Conservation (phyloP, 768 basidiomycete genomes). For the Kwoniella heveanensis region DNA sequence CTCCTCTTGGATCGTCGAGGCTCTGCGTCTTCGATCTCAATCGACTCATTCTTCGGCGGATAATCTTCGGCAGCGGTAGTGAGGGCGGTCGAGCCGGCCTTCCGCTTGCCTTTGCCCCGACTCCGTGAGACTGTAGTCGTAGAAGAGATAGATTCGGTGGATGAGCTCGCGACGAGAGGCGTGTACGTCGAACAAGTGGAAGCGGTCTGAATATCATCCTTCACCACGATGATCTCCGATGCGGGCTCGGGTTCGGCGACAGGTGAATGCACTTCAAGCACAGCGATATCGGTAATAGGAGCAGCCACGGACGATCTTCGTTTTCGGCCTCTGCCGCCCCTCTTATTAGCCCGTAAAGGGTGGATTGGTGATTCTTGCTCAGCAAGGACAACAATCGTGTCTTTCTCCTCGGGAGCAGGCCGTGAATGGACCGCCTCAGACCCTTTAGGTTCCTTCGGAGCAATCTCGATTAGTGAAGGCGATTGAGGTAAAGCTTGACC, state of each 20-base stretch:
- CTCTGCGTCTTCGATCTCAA: not conserved
- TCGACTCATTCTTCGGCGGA: not conserved
- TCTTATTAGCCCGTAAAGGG: not conserved
- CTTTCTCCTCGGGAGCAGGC: not conserved
- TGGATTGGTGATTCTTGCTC: not conserved
- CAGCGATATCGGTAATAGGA: too few species aligned
- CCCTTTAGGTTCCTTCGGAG: not conserved
- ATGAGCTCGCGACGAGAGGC: not conserved
- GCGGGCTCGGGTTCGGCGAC: not conserved
- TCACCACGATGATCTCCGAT: not conserved
- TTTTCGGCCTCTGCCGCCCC: not conserved
- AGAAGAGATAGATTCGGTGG: constrained; percentile 4
- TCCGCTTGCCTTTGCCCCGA: constrained; percentile 12
- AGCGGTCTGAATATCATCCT: not conserved
- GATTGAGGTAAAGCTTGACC: not conserved
- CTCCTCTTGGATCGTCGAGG: constrained; percentile 18
- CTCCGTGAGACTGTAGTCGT: not conserved
- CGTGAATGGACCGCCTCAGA: not conserved
- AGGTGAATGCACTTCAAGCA: not conserved
- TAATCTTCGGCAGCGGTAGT: not conserved
- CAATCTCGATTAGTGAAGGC: not conserved
- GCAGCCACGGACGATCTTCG: not conserved
- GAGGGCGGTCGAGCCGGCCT: not conserved
- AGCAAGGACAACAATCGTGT: not conserved
- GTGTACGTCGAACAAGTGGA: not conserved